Evolutionary conservation across 2,329 filamentous ascomycete species (phyloP), one percentile per base, ranked within the genome.

Genomic region (Xylariales sp.): DNA sequence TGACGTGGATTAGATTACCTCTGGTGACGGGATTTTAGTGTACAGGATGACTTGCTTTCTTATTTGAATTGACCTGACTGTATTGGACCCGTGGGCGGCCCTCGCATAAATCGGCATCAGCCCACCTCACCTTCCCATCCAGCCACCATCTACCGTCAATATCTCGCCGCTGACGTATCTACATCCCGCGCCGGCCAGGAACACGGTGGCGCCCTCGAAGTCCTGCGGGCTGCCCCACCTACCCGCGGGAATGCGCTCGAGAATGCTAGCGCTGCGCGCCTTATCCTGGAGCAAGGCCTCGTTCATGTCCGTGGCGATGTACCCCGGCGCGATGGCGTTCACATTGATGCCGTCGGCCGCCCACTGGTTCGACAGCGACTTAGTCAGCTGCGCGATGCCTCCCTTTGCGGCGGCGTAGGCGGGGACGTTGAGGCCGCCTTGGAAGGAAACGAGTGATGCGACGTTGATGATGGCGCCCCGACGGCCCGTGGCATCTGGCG

Each of bases 241-340:
- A 0, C 91, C 93, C 0, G 92, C 92, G 0, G 94, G 94, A 75
- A 97, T 97, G 62, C 93, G 84, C 43, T 89, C 89, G 76, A 92
- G 86, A 72, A 97, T 97, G 75, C 90, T 90, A 69, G 84, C 87
- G 69, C 91, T 85, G 28, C 93, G 83, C 71, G 86, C 87, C 74
- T 87, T 81, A 79, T 97, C 89, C 60, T 89, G 86, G 53, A 97
- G 87, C 75, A 97, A 80, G 2, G 93, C 93, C 73, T 86, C 86
- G 79, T 97, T 97, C 94, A 97, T 97, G 69, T 97, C 94, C n/a
- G 94, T 97, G 55, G 88, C 91, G 73, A 97, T 92, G 80, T 97
- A 97, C 0, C 94, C 94, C 0, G 94, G 94, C 1, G 94, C 93
- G 77, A 97, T 93, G 28, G 91, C 92, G 79, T 97, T 97, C 62